phyloP scores from a whole-genome alignment of 768 basidiomycete genomes.

The Xerocomellus intermedius region DNA sequence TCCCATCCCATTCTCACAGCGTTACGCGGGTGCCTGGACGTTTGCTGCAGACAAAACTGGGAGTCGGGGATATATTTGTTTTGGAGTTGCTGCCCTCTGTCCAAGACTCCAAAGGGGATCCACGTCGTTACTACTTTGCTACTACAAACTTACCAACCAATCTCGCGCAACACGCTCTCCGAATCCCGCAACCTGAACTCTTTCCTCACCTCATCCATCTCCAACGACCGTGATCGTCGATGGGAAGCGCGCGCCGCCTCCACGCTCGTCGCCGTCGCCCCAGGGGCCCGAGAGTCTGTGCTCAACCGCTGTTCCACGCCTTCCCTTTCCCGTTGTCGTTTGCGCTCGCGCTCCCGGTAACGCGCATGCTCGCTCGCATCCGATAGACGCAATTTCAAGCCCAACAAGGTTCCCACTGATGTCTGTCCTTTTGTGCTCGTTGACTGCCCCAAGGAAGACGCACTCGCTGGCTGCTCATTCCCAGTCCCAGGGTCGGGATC shows the following conservation, averaged over 20 bases:
- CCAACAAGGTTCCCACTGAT: constrained; percentile 9
- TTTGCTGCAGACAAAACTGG: no score
- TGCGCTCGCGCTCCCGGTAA: constrained; percentile 20
- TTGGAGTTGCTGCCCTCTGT: no score
- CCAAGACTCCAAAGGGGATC: no score
- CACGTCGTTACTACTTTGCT: no score
- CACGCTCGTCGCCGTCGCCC: neutral
- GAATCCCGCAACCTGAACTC: constrained; percentile 21
- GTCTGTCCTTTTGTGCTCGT: neutral
- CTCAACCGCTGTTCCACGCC: neutral
- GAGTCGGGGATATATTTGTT: no score
- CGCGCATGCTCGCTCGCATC: constrained; percentile 25
- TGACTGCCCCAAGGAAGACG: neutral
- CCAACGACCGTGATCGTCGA: neutral
- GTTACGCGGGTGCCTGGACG: no score
- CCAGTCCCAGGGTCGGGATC: neutral
- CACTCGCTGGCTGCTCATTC: neutral
- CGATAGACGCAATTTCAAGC: constrained; percentile 21
- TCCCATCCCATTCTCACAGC: no score
- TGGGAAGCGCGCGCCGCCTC: neutral
- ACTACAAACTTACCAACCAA: constrained; percentile 20
- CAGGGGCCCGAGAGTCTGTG: neutral
- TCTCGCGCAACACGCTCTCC: constrained; percentile 19
- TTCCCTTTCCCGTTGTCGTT: neutral
- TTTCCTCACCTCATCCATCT: neutral